These are phyloP conservation scores for Colletotrichum sp. DNA, from an alignment of 2,329 filamentous ascomycete genomes.

Conservation along the genomic window DNA sequence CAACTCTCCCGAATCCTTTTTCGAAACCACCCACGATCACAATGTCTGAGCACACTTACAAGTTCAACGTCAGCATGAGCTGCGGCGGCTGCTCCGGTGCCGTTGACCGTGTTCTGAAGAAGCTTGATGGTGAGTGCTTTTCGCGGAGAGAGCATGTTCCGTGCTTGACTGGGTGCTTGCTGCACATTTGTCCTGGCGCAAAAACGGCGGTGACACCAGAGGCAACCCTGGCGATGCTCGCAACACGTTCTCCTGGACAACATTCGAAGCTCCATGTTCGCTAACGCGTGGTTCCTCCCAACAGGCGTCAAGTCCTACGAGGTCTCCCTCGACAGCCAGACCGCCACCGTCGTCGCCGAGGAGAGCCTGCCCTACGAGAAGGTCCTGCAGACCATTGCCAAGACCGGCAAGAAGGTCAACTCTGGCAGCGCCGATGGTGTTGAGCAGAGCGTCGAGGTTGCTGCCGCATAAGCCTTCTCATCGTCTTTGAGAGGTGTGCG, in stretches of 20 bases:
- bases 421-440: conserved; percentile 74
- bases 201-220: background rate
- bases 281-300: background rate
- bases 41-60: conserved; percentile 90
- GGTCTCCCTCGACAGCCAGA: conserved; percentile 86
- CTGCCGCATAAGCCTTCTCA: background rate
- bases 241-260: background rate
- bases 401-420: conserved; percentile 94
- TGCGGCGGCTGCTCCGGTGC: conserved; percentile 97
- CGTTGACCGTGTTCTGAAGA: conserved; percentile 89
- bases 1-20: background rate
- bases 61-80: conserved; percentile 93
- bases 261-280: background rate
- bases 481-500: background rate
- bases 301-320: conserved; percentile 86
- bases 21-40: conserved; percentile 27
- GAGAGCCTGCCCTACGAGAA: conserved; percentile 76
- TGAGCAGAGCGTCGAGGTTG: conserved; percentile 51
- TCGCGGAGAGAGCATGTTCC: background rate
- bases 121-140: conserved; percentile 76
- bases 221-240: background rate
- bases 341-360: conserved; percentile 76
- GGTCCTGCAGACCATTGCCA: conserved; percentile 87
- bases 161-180: background rate
- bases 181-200: background rate